Percentiles rank a stretch among this genome's conserved stretches.
These are phyloP conservation scores for Leishmania arabica DNA, from an alignment of 208 protist genomes.

Conservation along the genomic window DNA sequence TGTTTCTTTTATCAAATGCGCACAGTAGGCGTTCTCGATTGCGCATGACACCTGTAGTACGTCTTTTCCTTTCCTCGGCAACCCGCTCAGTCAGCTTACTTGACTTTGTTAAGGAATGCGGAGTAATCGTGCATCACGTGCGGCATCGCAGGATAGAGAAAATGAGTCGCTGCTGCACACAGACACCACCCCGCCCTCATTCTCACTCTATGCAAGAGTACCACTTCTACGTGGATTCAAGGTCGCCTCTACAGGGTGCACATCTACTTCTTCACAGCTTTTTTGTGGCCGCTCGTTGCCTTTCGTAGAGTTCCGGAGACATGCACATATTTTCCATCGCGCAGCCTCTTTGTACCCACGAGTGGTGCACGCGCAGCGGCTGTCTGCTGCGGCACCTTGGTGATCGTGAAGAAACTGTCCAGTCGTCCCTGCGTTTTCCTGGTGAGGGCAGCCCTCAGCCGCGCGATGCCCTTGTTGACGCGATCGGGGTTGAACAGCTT, in stretches of 20 bases:
- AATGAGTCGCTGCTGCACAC: background rate
- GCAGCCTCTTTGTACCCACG: slow-evolving; percentile 52
- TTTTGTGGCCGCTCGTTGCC: slow-evolving; percentile 65
- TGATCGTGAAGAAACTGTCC: slow-evolving; percentile 91
- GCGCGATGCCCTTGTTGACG: slow-evolving; percentile 82
- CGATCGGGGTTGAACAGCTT: slow-evolving; percentile 97
- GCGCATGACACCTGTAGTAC: background rate
- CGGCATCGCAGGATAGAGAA: background rate
- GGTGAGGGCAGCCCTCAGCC: slow-evolving; percentile 65
- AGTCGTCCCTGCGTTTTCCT: slow-evolving; percentile 88
- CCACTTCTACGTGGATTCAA: background rate
- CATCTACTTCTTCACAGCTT: slow-evolving; percentile 81
- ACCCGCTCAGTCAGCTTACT: background rate
- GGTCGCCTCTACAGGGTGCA: background rate
- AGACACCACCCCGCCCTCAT: background rate
- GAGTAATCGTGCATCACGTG: background rate
- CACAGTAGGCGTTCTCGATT: no score
- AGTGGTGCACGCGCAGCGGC: slow-evolving; percentile 11
- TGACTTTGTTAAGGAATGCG: background rate
- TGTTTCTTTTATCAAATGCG: background rate
- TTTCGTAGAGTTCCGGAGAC: slow-evolving; percentile 80
- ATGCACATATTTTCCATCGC: slow-evolving; percentile 36
- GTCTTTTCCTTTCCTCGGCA: background rate
- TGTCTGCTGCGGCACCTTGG: slow-evolving; percentile 8
- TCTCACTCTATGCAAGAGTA: background rate